phyloP scores from a whole-genome alignment of 129 eudicot genomes.

The Flaveria linearis region DNA sequence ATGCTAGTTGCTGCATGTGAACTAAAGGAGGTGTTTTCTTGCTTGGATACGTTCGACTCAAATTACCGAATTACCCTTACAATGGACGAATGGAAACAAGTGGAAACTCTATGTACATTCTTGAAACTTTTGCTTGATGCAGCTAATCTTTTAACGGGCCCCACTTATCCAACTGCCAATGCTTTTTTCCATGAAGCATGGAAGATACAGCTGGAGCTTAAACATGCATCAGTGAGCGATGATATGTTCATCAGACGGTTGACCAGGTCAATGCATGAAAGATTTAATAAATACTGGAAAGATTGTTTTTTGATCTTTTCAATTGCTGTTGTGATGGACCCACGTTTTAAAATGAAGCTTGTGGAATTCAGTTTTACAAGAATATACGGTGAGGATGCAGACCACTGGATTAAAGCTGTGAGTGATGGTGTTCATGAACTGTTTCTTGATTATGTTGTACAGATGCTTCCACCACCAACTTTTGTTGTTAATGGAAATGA shows the following conservation, averaged over 20 bases:
- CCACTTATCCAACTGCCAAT: constrained; percentile 56
- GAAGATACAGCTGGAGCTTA: constrained; percentile 60
- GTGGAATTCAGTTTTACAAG: constrained; percentile 54
- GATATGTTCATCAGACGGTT: constrained; percentile 48
- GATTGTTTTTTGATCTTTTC: constrained; percentile 59
- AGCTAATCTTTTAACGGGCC: constrained; percentile 51
- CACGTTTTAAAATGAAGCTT: constrained; percentile 73
- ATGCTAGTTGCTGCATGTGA: constrained; percentile 81
- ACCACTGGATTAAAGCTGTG: constrained; percentile 45
- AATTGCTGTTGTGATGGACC: constrained; percentile 81
- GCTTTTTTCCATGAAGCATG: constrained; percentile 63
- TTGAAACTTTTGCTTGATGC: constrained; percentile 69
- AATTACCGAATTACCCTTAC: constrained; percentile 47
- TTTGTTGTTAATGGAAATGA: constrained; percentile 50
- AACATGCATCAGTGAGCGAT: constrained; percentile 48
- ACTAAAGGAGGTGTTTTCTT: constrained; percentile 70
- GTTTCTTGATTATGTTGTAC: constrained; percentile 62
- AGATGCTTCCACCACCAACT: constrained; percentile 62
- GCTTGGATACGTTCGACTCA: constrained; percentile 66
- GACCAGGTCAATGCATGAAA: constrained; percentile 59
- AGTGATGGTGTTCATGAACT: constrained; percentile 61
- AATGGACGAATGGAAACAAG: constrained; percentile 72
- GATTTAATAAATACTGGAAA: constrained; percentile 65
- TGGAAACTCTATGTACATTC: constrained; percentile 56
- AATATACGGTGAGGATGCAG: constrained; percentile 59